Evolutionary conservation across 768 basidiomycete genomes (phyloP).

Genomic region (Fomitopsis serialis): DNA sequence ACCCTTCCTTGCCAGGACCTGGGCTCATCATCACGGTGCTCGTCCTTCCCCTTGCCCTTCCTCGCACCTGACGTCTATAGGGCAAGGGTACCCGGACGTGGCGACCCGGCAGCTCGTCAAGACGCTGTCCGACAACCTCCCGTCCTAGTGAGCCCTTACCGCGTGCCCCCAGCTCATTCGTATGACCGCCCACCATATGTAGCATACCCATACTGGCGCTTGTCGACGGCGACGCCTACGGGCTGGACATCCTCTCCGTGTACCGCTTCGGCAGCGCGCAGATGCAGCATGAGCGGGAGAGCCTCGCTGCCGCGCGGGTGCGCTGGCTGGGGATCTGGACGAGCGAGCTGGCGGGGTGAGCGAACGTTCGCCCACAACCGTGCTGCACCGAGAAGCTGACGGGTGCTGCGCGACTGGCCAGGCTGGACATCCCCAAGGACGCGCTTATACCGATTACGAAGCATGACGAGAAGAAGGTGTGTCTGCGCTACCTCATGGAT

Average conservation of each 20-base stretch:
- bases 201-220: conserved; percentile 77
- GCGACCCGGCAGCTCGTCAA: conserved; percentile 84
- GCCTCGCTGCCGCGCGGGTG: conserved; percentile 62
- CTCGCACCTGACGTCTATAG: conserved; percentile 33
- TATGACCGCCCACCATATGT: not conserved
- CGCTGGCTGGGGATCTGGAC: conserved; percentile 77
- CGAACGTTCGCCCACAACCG: conserved; percentile 25
- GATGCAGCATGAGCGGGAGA: conserved; percentile 66
- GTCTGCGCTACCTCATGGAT: conserved; percentile 1
- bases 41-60: not conserved
- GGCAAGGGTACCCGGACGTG: conserved; percentile 98
- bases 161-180: no score
- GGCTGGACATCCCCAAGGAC: conserved; percentile 56
- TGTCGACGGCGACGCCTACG: conserved; percentile 90
- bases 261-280: conserved; percentile 76
- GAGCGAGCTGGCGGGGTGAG: conserved; percentile 63
- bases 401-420: conserved; percentile 20
- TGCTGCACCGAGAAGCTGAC: not conserved
- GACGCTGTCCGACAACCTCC: conserved; percentile 62
- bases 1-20: conserved; percentile 45
- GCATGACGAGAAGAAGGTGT: conserved; percentile 73
- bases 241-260: conserved; percentile 85
- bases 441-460: conserved; percentile 61
- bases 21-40: conserved; percentile 74
- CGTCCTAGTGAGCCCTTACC: conserved; percentile 17